Conservation (phyloP, 2,329 filamentous ascomycete genomes). For the Arachnomyces sp. region DNA sequence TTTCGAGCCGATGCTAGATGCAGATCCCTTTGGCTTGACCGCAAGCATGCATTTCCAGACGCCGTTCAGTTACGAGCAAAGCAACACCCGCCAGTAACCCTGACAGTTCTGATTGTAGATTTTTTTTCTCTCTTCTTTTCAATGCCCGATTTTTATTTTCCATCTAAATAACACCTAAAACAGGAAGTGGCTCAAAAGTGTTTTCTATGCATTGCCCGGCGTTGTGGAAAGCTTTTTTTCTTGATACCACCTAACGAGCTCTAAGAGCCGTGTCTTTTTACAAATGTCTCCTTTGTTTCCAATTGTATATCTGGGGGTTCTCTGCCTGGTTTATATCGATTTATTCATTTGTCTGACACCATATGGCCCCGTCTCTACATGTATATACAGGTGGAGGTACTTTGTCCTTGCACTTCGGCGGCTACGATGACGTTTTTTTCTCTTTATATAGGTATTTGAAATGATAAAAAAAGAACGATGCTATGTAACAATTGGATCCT, state of each 20-base stretch:
- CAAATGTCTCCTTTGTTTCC: not conserved
- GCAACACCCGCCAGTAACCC: conserved; percentile 26
- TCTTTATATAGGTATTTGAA: too few relatives aligned
- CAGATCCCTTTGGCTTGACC: conserved; percentile 86
- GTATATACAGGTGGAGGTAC: too few relatives aligned
- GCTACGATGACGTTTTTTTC: too few relatives aligned
- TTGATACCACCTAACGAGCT: conserved; percentile 3
- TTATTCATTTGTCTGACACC: too few relatives aligned
- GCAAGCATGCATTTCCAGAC: conserved; percentile 94
- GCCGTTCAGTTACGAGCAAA: conserved; percentile 53
- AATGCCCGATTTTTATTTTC: not conserved
- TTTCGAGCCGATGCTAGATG: conserved; percentile 82
- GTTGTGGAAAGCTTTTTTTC: not conserved
- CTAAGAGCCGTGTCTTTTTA: conserved; percentile 1
- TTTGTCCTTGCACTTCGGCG: too few relatives aligned
- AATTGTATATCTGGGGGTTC: too few relatives aligned
- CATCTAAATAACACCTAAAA: not conserved
- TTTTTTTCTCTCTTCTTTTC: not conserved
- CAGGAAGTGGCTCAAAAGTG: not conserved
- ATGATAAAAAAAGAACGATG: too few relatives aligned
- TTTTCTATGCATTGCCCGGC: conserved; percentile 1
- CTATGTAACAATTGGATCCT: too few relatives aligned
- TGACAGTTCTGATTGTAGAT: not conserved
- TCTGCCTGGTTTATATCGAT: too few relatives aligned
- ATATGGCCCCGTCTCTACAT: too few relatives aligned